Percentiles rank a stretch among this genome's conserved stretches.
These are phyloP conservation scores for Ganoderma lucidum DNA, from an alignment of 1,284 basidiomycete species.

Conservation along the genomic window DNA sequence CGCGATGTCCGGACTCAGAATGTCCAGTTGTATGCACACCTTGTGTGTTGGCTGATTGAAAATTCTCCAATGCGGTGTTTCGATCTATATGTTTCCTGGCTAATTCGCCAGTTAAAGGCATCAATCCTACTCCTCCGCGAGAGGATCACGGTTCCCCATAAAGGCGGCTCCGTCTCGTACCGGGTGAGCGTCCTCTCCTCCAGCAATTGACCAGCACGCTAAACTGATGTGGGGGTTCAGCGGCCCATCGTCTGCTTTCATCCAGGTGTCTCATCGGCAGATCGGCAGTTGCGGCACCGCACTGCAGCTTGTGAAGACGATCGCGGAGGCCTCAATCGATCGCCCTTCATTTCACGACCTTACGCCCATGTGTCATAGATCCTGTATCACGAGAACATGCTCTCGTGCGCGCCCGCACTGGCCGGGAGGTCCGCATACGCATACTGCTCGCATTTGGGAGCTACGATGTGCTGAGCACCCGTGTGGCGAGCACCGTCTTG, in stretches of 20 bases:
- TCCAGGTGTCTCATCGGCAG: conserved; percentile 64
- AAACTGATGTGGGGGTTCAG: conserved; percentile 59
- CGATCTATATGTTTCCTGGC: conserved; percentile 73
- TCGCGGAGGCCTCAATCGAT: conserved; percentile 75
- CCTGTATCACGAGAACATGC: conserved; percentile 61
- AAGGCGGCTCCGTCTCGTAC: conserved; percentile 74
- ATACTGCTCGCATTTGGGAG: conserved; percentile 57
- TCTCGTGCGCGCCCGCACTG: too few species aligned
- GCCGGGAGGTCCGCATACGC: too few species aligned
- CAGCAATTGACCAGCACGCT: not conserved
- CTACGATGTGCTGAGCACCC: conserved; percentile 73
- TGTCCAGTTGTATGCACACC: too few species aligned
- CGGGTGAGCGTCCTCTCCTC: conserved; percentile 51
- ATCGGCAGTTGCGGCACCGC: conserved; percentile 65
- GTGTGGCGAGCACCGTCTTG: conserved; percentile 77
- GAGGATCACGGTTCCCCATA: conserved; percentile 75
- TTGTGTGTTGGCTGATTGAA: too few species aligned
- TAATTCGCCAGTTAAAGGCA: conserved; percentile 63
- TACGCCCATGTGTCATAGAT: conserved; percentile 90
- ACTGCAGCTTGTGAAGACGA: conserved; percentile 74
- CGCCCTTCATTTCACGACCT: conserved; percentile 84
- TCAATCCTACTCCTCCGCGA: conserved; percentile 71
- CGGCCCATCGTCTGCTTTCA: conserved; percentile 76
- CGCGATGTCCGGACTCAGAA: too few species aligned
- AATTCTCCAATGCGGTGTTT: conserved; percentile 52